Percentiles rank a stretch among this genome's conserved stretches.
These are phyloP conservation scores for Phytophthora pinifolia DNA, from an alignment of 352 stramenopile genomes.

Conservation along the genomic window DNA sequence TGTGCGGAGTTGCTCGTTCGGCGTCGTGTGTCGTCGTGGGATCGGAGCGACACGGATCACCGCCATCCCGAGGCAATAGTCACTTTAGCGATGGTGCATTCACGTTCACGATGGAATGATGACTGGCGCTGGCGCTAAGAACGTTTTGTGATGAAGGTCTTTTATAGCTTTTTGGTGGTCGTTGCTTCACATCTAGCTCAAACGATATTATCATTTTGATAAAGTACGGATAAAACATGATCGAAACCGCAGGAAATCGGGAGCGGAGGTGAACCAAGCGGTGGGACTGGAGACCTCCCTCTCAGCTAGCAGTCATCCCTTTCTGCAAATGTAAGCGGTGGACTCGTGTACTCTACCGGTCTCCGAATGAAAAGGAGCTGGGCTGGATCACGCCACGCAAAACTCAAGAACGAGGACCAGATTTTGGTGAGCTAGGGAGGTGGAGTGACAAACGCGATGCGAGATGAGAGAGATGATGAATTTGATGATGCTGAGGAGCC, in stretches of 20 bases:
- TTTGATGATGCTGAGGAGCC: too few relatives aligned
- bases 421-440: too few relatives aligned
- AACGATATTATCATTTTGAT: too few relatives aligned
- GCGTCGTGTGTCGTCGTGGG: slow-evolving; percentile 6
- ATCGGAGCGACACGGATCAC: slow-evolving; percentile 6
- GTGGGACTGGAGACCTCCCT: neutral
- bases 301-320: neutral
- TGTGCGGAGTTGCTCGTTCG: slow-evolving; percentile 19
- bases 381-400: slow-evolving; percentile 5
- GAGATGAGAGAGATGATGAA: too few relatives aligned
- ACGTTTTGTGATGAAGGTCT: neutral
- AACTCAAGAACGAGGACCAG: slow-evolving; percentile 22
- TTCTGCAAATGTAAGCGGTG: slow-evolving; percentile 22
- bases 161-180: too few relatives aligned
- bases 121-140: neutral
- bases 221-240: too few relatives aligned
- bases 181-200: too few relatives aligned
- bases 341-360: slow-evolving; percentile 21
- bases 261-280: neutral
- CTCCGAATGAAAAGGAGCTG: slow-evolving; percentile 27
- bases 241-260: too few relatives aligned
- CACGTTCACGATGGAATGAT: neutral
- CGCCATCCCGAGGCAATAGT: slow-evolving; percentile 2
- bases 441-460: too few relatives aligned
- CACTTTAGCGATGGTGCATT: too few relatives aligned